A percentile compares a stretch with the other conserved stretches of the same genome.
phyloP scores from a whole-genome alignment of 768 basidiomycete species.

The Podaxis rugospora region DNA sequence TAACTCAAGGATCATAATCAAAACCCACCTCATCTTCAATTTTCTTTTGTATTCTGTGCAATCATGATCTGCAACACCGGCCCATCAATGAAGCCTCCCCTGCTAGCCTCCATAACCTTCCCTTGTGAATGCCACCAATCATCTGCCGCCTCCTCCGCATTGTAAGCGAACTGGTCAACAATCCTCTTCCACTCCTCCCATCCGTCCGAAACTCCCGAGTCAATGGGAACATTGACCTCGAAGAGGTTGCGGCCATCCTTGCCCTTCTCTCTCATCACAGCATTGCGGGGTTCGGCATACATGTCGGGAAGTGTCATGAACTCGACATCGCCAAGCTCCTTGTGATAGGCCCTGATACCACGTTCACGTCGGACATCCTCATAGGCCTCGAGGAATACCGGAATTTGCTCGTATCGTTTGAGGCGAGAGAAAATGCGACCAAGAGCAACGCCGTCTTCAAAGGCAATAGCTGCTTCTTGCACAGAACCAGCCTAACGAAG shows the following conservation, averaged over 20 bases:
- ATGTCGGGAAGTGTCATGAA: conserved; percentile 42
- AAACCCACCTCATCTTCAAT: not conserved
- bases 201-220: conserved; percentile 9
- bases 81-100: not conserved
- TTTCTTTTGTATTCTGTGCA: not conserved
- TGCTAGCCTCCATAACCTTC: conserved; percentile 30
- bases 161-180: conserved; percentile 46
- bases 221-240: conserved; percentile 3
- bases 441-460: conserved; percentile 63
- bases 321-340: conserved; percentile 40
- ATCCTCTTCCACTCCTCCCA: conserved; percentile 44
- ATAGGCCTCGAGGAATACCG: conserved; percentile 45
- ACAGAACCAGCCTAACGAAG: conserved; percentile 1
- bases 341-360: conserved; percentile 33
- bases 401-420: conserved; percentile 42
- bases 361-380: conserved; percentile 51
- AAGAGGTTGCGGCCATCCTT: conserved; percentile 22
- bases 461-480: conserved; percentile 28
- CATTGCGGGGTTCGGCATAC: conserved; percentile 38
- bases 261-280: conserved; percentile 26
- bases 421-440: conserved; percentile 59
- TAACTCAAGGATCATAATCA: not conserved
- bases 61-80: not conserved
- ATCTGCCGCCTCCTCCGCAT: conserved; percentile 54
- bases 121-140: conserved; percentile 61